phyloP scores from a whole-genome alignment of 768 basidiomycete genomes.

The Tremella yokohamensis region DNA sequence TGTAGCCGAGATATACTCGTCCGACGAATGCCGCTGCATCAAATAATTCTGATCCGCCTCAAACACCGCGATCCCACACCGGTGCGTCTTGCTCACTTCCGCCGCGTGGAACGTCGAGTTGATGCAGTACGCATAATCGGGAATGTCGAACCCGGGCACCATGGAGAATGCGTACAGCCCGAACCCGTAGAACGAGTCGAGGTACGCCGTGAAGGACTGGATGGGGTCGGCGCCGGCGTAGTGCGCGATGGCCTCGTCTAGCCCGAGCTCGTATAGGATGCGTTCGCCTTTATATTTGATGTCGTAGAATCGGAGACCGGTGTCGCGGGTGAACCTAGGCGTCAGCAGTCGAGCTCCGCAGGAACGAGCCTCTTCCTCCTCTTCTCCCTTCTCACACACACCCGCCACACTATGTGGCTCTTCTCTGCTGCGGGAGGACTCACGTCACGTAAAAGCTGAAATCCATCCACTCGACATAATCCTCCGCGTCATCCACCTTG shows the following conservation, averaged over 20 bases:
- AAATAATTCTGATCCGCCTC: slow-evolving; percentile 38
- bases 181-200: slow-evolving; percentile 25
- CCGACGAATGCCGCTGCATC: slow-evolving; percentile 39
- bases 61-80: slow-evolving; percentile 41
- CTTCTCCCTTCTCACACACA: no score
- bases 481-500: slow-evolving; percentile 57
- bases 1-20: slow-evolving; percentile 34
- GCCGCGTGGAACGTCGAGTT: slow-evolving; percentile 43
- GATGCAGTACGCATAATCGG: slow-evolving; percentile 38
- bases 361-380: background rate
- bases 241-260: slow-evolving; percentile 59
- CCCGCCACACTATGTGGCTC: no score
- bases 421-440: no score
- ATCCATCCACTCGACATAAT: slow-evolving; percentile 60
- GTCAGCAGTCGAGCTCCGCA: background rate
- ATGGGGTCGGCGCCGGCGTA: slow-evolving; percentile 50
- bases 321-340: slow-evolving; percentile 64
- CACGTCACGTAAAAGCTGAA: slow-evolving; percentile 47
- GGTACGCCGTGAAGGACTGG: background rate
- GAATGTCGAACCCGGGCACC: slow-evolving; percentile 47
- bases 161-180: slow-evolving; percentile 44
- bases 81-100: slow-evolving; percentile 40
- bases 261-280: slow-evolving; percentile 63
- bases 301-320: slow-evolving; percentile 52
- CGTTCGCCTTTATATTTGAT: slow-evolving; percentile 59